Evolutionary conservation across 805 yeast species (phyloP).

Genomic region (Huiozyma sinensis): DNA sequence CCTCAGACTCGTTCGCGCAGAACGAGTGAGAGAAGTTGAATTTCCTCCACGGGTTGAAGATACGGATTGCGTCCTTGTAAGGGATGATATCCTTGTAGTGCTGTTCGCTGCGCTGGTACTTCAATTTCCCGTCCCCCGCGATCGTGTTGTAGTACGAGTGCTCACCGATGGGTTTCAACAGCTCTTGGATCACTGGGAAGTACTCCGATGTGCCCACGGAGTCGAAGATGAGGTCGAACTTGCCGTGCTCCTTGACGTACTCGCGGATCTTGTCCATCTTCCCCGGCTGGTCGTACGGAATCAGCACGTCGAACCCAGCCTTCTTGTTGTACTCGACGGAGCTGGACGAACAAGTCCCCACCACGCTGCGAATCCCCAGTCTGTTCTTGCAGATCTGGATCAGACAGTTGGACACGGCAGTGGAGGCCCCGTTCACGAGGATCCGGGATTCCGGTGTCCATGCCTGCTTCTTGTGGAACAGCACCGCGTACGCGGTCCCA

Average conservation of each 20-base stretch:
- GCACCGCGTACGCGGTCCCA: slow-evolving; percentile 46
- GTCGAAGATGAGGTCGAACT: slow-evolving; percentile 56
- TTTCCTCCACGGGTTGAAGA: slow-evolving; percentile 16
- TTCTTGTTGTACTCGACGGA: slow-evolving; percentile 35
- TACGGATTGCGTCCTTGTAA: slow-evolving; percentile 7
- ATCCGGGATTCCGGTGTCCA: slow-evolving; percentile 35
- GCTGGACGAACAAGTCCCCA: slow-evolving; percentile 43
- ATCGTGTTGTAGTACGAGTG: slow-evolving; percentile 44
- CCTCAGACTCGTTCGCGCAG: slow-evolving; percentile 5
- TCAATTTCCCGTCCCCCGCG: slow-evolving; percentile 41
- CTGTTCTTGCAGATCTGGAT: slow-evolving; percentile 46
- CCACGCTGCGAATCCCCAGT: slow-evolving; percentile 39
- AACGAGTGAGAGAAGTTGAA: slow-evolving; percentile 24
- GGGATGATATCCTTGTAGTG: slow-evolving; percentile 4
- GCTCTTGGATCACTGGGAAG: slow-evolving; percentile 31
- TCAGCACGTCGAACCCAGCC: slow-evolving; percentile 47
- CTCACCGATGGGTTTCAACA: slow-evolving; percentile 36
- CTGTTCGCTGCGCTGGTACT: slow-evolving; percentile 13
- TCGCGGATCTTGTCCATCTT: slow-evolving; percentile 29
- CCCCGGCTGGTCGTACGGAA: slow-evolving; percentile 45
- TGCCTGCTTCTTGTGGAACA: slow-evolving; percentile 26
- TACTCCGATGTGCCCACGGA: slow-evolving; percentile 50
- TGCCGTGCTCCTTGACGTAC: slow-evolving; percentile 26
- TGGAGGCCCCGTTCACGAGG: slow-evolving; percentile 63
- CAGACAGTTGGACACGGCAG: slow-evolving; percentile 51